Percentiles rank a stretch among this genome's conserved stretches.
Conservation (phyloP, 2,329 filamentous ascomycete genomes). For the Ophiosphaerella herpotricha region DNA sequence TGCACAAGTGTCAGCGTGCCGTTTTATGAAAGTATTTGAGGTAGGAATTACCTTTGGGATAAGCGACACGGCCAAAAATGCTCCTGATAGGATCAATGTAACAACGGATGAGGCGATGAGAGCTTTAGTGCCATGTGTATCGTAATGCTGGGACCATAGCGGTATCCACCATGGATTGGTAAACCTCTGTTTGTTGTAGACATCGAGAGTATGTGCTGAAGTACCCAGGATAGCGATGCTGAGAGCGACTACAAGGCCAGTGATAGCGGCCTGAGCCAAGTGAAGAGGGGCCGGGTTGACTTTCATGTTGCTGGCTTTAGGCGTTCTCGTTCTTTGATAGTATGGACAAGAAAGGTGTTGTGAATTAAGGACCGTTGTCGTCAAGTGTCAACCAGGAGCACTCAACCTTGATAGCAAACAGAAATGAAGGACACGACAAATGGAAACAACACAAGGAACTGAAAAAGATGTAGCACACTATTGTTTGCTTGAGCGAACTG, state of each 20-base stretch:
- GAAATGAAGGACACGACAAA: constrained; percentile 30
- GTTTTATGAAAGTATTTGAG: background rate
- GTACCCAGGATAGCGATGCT: constrained; percentile 50
- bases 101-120: constrained; percentile 47
- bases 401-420: constrained; percentile 17
- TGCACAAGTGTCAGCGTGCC: constrained; percentile 15
- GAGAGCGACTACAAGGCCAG: constrained; percentile 46
- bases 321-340: background rate
- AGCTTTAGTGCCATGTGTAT: constrained; percentile 49
- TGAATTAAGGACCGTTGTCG: constrained; percentile 8
- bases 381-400: constrained; percentile 37
- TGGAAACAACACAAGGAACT: constrained; percentile 10
- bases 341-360: constrained; percentile 6
- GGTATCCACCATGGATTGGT: constrained; percentile 55
- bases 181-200: constrained; percentile 49
- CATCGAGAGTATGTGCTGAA: constrained; percentile 48
- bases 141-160: constrained; percentile 55
- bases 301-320: constrained; percentile 32
- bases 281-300: constrained; percentile 45
- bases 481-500: constrained; percentile 20
- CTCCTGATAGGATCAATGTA: constrained; percentile 46
- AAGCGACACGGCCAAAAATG: constrained; percentile 40
- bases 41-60: constrained; percentile 37
- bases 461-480: constrained; percentile 20
- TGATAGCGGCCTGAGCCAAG: constrained; percentile 39